Evolutionary conservation across 2,329 filamentous ascomycete genomes (phyloP).

Genomic region (Sporothrix pallida): DNA sequence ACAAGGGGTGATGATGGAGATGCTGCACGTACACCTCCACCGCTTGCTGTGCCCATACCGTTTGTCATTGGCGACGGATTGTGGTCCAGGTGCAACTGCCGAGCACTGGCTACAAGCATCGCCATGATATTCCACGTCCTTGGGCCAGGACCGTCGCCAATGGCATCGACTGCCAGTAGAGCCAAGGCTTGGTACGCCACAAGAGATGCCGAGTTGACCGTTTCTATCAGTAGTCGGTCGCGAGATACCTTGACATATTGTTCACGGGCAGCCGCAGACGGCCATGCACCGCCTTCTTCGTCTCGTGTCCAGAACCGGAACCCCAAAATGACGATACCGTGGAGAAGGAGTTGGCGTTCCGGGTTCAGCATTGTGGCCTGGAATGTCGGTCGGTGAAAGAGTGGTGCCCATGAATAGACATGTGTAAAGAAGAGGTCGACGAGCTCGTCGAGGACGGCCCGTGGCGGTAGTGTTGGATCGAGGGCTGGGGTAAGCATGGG

Average conservation of each 20-base stretch:
- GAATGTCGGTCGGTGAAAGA: conserved; percentile 33
- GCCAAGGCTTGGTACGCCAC: conserved; percentile 32
- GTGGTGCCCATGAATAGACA: conserved; percentile 35
- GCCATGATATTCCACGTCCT: conserved; percentile 36
- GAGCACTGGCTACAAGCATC: conserved; percentile 34
- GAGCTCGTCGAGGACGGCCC: conserved; percentile 30
- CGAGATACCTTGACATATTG: conserved; percentile 27
- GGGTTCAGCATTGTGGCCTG: not conserved
- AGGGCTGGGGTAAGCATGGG: not conserved
- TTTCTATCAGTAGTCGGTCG: conserved; percentile 31
- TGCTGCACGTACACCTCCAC: not conserved
- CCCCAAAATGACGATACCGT: conserved; percentile 31
- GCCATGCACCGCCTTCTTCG: not conserved
- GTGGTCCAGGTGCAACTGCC: conserved; percentile 34
- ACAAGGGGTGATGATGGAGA: conserved; percentile 20
- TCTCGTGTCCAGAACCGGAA: conserved; percentile 34
- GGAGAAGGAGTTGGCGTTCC: conserved; percentile 32
- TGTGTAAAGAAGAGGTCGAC: conserved; percentile 32
- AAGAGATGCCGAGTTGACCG: conserved; percentile 32
- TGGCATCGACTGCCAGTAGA: conserved; percentile 33
- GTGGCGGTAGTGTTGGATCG: conserved; percentile 31
- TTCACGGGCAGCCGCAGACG: not conserved
- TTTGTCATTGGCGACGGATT: not conserved
- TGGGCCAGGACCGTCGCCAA: conserved; percentile 34
- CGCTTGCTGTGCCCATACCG: not conserved